phyloP scores from a whole-genome alignment of 306 rosid species.

The Malus orientalis region DNA sequence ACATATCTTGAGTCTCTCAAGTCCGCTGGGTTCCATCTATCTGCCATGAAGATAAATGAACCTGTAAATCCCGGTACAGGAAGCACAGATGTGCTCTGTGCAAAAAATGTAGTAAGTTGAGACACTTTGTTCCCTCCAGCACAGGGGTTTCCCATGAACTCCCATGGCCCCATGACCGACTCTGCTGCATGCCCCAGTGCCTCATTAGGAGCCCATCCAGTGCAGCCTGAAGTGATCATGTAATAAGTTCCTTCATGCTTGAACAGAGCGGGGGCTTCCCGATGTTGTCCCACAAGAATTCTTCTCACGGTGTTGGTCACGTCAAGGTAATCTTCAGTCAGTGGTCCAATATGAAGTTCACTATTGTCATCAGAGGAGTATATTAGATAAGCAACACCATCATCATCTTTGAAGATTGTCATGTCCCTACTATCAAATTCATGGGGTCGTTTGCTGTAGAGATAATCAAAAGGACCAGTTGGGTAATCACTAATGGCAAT shows the following conservation, averaged over 20 bases:
- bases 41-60: constrained; percentile 75
- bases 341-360: constrained; percentile 88
- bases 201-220: constrained; percentile 98
- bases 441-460: constrained; percentile 85
- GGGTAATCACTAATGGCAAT: constrained; percentile 74
- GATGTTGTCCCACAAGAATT: constrained; percentile 76
- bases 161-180: constrained; percentile 89
- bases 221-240: constrained; percentile 97
- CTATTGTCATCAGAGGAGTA: constrained; percentile 96
- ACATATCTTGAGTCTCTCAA: constrained; percentile 82
- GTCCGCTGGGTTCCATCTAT: constrained; percentile 92
- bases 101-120: constrained; percentile 65
- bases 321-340: constrained; percentile 70
- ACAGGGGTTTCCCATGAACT: constrained; percentile 86
- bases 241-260: constrained; percentile 82
- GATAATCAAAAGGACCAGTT: constrained; percentile 78
- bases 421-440: constrained; percentile 92
- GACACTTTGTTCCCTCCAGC: constrained; percentile 73
- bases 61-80: constrained; percentile 63
- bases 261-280: constrained; percentile 98
- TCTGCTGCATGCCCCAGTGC: constrained; percentile 91
- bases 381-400: constrained; percentile 72
- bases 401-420: constrained; percentile 90
- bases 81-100: constrained; percentile 88
- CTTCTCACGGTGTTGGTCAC: constrained; percentile 51